Evolutionary conservation across 345 rosid genomes (phyloP).

Genomic region (Noccaea caerulescens): DNA sequence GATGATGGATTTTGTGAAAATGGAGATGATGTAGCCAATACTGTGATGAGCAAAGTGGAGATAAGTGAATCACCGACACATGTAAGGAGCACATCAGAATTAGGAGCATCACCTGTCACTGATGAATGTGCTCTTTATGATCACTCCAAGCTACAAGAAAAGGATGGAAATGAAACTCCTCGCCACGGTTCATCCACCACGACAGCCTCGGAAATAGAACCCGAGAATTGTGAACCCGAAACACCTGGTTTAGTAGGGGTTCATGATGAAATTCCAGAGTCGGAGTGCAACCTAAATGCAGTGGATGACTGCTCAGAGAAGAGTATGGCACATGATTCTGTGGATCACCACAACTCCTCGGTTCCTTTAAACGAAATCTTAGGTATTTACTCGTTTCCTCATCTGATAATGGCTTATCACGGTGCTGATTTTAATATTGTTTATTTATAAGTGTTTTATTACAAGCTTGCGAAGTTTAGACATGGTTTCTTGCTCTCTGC

Average conservation of each 20-base stretch:
- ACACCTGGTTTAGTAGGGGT: slow-evolving; percentile 48
- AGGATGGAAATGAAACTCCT: slow-evolving; percentile 49
- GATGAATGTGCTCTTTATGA: slow-evolving; percentile 45
- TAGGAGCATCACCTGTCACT: slow-evolving; percentile 47
- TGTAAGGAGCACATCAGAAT: slow-evolving; percentile 46
- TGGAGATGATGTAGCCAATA: slow-evolving; percentile 47
- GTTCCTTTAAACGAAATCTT: slow-evolving; percentile 52
- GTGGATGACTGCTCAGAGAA: slow-evolving; percentile 53
- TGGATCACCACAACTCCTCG: slow-evolving; percentile 47
- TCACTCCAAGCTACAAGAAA: slow-evolving; percentile 41
- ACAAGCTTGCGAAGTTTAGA: slow-evolving; percentile 20
- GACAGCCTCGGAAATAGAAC: slow-evolving; percentile 70
- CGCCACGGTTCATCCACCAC: slow-evolving; percentile 51
- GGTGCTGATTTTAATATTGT: slow-evolving; percentile 13
- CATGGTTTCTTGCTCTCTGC: slow-evolving; percentile 32
- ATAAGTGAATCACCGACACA: slow-evolving; percentile 37
- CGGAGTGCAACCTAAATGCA: slow-evolving; percentile 49
- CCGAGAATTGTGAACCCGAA: slow-evolving; percentile 47
- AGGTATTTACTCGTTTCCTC: slow-evolving; percentile 46
- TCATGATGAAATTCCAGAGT: slow-evolving; percentile 47
- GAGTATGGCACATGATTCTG: slow-evolving; percentile 44
- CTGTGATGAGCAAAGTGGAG: slow-evolving; percentile 33
- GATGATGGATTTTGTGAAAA: slow-evolving; percentile 46
- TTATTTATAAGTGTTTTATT: neutral
- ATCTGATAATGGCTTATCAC: slow-evolving; percentile 17